phyloP scores from a whole-genome alignment of 352 stramenopile species.

The Phytopythium mirpurense region DNA sequence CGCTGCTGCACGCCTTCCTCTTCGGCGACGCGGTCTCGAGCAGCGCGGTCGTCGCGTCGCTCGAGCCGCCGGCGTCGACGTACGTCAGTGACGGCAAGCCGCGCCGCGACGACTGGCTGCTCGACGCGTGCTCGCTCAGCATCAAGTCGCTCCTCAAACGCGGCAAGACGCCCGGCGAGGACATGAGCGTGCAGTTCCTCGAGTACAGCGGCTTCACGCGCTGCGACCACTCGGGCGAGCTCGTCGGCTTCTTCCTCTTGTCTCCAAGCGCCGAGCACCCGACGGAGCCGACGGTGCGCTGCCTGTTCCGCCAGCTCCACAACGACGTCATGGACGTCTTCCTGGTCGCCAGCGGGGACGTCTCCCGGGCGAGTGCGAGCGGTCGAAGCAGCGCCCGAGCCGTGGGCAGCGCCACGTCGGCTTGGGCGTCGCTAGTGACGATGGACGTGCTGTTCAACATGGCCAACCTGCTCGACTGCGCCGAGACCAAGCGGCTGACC shows the following conservation, averaged over 20 bases:
- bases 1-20: constrained; percentile 10
- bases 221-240: constrained; percentile 11
- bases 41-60: constrained; percentile 2
- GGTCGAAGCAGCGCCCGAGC: background rate
- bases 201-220: constrained; percentile 7
- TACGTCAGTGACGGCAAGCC: constrained; percentile 6
- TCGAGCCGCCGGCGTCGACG: constrained; percentile 14
- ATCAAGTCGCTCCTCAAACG: constrained; percentile 6
- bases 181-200: background rate
- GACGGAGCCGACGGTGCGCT: constrained; percentile 19
- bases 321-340: constrained; percentile 45
- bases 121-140: constrained; percentile 9
- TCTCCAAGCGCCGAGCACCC: background rate
- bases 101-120: constrained; percentile 3
- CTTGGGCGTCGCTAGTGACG: constrained; percentile 13
- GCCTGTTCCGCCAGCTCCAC: constrained; percentile 38
- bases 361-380: background rate
- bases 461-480: constrained; percentile 27
- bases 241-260: constrained; percentile 34
- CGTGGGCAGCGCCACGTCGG: constrained; percentile 8
- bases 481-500: constrained; percentile 39
- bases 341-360: constrained; percentile 27
- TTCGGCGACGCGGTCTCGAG: constrained; percentile 7
- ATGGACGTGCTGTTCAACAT: constrained; percentile 29
- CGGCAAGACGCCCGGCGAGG: background rate